Evolutionary conservation across 1,284 basidiomycete species (phyloP).

Genomic region (Trametes versicolor): DNA sequence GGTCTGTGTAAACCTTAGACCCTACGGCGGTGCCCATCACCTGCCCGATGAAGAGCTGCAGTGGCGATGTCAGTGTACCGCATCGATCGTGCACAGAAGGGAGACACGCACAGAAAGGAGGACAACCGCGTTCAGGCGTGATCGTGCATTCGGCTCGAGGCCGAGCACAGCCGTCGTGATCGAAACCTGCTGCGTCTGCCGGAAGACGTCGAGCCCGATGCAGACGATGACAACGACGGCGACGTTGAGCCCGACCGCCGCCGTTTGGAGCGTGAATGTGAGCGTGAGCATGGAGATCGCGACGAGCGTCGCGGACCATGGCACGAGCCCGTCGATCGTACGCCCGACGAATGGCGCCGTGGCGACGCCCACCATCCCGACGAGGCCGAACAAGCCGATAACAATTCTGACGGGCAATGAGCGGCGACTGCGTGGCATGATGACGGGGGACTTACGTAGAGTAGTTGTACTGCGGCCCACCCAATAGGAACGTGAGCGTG

Average conservation of each 20-base stretch:
- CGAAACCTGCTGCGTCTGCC: conserved; percentile 56
- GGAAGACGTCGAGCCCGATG: conserved; percentile 57
- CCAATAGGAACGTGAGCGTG: conserved; percentile 62
- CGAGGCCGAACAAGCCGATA: conserved; percentile 64
- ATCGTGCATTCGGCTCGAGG: conserved; percentile 49
- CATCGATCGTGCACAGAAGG: background rate
- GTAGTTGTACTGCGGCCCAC: conserved; percentile 57
- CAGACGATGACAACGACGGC: conserved; percentile 56
- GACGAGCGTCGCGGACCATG: conserved; percentile 59
- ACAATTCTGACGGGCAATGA: conserved; percentile 45
- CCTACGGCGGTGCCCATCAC: conserved; percentile 64
- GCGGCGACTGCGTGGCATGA: background rate
- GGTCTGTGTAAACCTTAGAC: conserved; percentile 57
- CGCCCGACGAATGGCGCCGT: conserved; percentile 60
- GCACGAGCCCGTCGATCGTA: conserved; percentile 58
- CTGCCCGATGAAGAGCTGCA: conserved; percentile 53
- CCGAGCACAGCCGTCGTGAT: conserved; percentile 53
- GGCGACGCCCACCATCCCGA: conserved; percentile 58
- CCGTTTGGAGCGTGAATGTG: conserved; percentile 53
- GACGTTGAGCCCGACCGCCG: conserved; percentile 55
- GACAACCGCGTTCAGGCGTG: conserved; percentile 61
- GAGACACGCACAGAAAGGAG: conserved; percentile 52
- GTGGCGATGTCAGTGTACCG: background rate
- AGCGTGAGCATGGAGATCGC: conserved; percentile 47
- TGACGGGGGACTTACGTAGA: conserved; percentile 44